Conservation (phyloP, 768 basidiomycete genomes). For the Pluteus cervinus region DNA sequence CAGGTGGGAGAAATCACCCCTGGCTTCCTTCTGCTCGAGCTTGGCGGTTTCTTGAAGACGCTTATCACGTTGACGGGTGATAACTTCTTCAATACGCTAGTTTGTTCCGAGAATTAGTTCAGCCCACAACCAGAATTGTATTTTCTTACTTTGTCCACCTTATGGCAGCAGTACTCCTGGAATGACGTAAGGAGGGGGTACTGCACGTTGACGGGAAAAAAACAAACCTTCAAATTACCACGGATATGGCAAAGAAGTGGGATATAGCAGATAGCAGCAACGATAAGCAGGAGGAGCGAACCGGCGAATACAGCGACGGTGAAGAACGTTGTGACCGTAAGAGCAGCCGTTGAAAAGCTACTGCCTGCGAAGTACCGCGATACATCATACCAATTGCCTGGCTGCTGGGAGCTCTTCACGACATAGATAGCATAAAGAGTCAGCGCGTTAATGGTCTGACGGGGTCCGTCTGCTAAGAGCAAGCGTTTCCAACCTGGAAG, state of each 20-base stretch:
- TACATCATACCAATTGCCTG: conserved; percentile 58
- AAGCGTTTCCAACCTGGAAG: conserved; percentile 35
- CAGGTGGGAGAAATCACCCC: conserved; percentile 84
- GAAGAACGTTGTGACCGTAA: conserved; percentile 86
- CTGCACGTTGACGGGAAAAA: neutral
- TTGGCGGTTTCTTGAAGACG: conserved; percentile 76
- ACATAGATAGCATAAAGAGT: conserved; percentile 85
- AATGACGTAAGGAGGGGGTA: conserved; percentile 6
- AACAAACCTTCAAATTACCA: conserved; percentile 86
- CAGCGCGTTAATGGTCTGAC: conserved; percentile 95
- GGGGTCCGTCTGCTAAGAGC: conserved; percentile 88
- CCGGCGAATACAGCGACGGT: conserved; percentile 85
- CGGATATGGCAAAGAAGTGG: conserved; percentile 95
- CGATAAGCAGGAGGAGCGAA: conserved; percentile 72
- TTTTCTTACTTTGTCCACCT: conserved; percentile 83
- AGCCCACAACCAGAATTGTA: neutral
- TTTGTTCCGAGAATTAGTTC: neutral
- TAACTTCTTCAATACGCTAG: conserved; percentile 87
- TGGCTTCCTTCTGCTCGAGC: conserved; percentile 85
- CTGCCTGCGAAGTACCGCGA: conserved; percentile 78
- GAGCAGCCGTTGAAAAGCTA: conserved; percentile 69
- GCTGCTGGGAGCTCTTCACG: neutral
- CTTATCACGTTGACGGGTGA: conserved; percentile 87
- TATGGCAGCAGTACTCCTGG: conserved; percentile 97
- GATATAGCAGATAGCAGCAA: conserved; percentile 84